These are phyloP conservation scores for Maudiozyma humilis DNA, from an alignment of 1,139 yeast genomes.

Conservation along the genomic window DNA sequence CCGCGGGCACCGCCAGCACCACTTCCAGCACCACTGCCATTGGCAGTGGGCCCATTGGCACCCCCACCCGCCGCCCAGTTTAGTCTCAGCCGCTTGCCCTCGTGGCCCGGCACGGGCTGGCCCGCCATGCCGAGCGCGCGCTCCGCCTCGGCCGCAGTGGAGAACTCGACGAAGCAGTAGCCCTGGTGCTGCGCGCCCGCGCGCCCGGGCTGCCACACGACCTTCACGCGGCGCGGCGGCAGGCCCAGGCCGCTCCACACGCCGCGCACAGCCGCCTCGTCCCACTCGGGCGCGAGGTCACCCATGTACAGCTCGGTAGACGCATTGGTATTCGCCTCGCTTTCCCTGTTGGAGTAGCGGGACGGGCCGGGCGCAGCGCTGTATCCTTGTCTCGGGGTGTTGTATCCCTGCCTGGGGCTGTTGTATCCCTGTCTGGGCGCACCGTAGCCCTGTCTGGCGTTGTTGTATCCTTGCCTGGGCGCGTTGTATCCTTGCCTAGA, in stretches of 20 bases:
- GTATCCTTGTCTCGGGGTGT: no score
- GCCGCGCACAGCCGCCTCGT: conserved; percentile 48
- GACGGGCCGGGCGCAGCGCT: no score
- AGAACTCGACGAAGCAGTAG: conserved; percentile 67
- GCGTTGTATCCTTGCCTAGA: no score
- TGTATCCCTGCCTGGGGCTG: no score
- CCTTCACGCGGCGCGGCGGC: conserved; percentile 34
- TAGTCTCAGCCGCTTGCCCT: conserved; percentile 50
- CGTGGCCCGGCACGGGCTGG: conserved; percentile 52
- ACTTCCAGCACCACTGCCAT: no score
- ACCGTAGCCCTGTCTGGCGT: no score
- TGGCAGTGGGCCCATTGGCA: neutral
- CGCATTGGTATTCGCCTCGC: no score
- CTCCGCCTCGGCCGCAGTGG: conserved; percentile 54
- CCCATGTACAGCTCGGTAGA: conserved; percentile 45
- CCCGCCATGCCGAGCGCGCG: conserved; percentile 60
- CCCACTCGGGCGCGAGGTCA: conserved; percentile 67
- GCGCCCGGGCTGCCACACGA: conserved; percentile 34
- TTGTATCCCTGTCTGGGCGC: no score
- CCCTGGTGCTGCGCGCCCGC: conserved; percentile 46
- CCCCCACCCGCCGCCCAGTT: conserved; percentile 44
- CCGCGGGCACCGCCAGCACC: conserved; percentile 1
- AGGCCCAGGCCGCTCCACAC: conserved; percentile 39
- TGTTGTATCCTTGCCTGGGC: no score
- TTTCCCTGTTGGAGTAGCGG: no score